Evolutionary conservation across 805 yeast genomes (phyloP).

Genomic region (Tetrapisispora iriomotensis): DNA sequence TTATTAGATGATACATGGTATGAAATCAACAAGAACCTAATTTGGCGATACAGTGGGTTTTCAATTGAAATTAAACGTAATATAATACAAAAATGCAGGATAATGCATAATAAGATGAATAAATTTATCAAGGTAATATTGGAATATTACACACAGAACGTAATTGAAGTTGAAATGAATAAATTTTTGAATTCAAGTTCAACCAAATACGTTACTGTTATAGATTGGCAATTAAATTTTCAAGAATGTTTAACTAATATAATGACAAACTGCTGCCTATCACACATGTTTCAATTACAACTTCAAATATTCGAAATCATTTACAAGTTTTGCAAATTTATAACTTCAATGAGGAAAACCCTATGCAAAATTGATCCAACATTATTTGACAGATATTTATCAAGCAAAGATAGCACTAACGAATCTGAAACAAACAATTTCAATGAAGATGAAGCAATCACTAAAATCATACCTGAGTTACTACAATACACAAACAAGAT

Average conservation of each 20-base stretch:
- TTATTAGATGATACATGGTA: slow-evolving; percentile 60
- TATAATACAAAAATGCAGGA: slow-evolving; percentile 45
- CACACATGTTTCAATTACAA: slow-evolving; percentile 22
- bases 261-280: slow-evolving; percentile 21
- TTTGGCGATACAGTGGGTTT: slow-evolving; percentile 51
- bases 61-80: slow-evolving; percentile 39
- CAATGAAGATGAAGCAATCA: slow-evolving; percentile 12
- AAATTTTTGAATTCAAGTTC: slow-evolving; percentile 1
- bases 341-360: slow-evolving; percentile 18
- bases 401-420: background rate
- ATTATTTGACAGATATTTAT: slow-evolving; percentile 8
- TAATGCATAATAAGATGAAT: slow-evolving; percentile 41
- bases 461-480: slow-evolving; percentile 7
- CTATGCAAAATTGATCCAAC: slow-evolving; percentile 14
- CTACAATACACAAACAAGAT: slow-evolving; percentile 9
- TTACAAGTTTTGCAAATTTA: slow-evolving; percentile 25
- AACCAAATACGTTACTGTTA: slow-evolving; percentile 1
- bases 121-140: slow-evolving; percentile 19
- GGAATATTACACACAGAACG: slow-evolving; percentile 21
- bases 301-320: slow-evolving; percentile 24
- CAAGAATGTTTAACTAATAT: slow-evolving; percentile 23
- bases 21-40: slow-evolving; percentile 46
- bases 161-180: slow-evolving; percentile 16
- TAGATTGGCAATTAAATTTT: slow-evolving; percentile 13
- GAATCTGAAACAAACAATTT: slow-evolving; percentile 1